Percentiles rank a stretch among this genome's conserved stretches.
phyloP scores from a whole-genome alignment of 306 rosid genomes.

The Begonia masoniana region DNA sequence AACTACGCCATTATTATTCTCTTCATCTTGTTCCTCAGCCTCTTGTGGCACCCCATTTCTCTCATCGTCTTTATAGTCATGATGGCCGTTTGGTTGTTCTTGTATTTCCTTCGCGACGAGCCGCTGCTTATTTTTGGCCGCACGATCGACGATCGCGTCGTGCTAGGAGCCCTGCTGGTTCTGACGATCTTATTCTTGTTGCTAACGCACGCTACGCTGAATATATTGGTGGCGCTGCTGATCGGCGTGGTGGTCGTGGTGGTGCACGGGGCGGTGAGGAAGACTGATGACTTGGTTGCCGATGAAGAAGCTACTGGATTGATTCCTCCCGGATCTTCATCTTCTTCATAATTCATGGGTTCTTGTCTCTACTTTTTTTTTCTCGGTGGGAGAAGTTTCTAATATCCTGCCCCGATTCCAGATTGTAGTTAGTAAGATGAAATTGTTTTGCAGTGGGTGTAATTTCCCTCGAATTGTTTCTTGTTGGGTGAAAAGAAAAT shows the following conservation, averaged over 20 bases:
- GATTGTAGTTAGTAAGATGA: too few species aligned
- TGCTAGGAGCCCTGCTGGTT: conserved; percentile 32
- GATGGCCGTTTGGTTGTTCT: conserved; percentile 60
- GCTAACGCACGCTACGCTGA: conserved; percentile 46
- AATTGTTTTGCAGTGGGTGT: too few species aligned
- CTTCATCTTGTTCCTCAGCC: conserved; percentile 46
- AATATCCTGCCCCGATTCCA: too few species aligned
- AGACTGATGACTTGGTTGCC: conserved; percentile 40
- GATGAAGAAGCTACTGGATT: conserved; percentile 41
- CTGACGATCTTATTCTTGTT: conserved; percentile 51
- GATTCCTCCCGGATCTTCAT: conserved; percentile 19
- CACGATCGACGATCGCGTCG: conserved; percentile 50
- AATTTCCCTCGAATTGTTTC: too few species aligned
- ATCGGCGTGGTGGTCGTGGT: conserved; percentile 22
- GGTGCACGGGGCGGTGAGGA: conserved; percentile 45
- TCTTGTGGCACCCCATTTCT: conserved; percentile 81
- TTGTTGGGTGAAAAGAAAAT: too few species aligned
- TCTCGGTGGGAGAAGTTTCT: background rate
- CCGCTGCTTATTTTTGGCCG: conserved; percentile 41
- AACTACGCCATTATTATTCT: conserved; percentile 55
- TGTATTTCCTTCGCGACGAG: conserved; percentile 83
- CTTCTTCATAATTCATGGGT: conserved; percentile 1
- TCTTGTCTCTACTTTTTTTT: background rate
- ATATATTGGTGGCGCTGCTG: conserved; percentile 36
- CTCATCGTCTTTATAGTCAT: conserved; percentile 50